Conservation (phyloP, 768 basidiomycete species). For the Trametes elegans region DNA sequence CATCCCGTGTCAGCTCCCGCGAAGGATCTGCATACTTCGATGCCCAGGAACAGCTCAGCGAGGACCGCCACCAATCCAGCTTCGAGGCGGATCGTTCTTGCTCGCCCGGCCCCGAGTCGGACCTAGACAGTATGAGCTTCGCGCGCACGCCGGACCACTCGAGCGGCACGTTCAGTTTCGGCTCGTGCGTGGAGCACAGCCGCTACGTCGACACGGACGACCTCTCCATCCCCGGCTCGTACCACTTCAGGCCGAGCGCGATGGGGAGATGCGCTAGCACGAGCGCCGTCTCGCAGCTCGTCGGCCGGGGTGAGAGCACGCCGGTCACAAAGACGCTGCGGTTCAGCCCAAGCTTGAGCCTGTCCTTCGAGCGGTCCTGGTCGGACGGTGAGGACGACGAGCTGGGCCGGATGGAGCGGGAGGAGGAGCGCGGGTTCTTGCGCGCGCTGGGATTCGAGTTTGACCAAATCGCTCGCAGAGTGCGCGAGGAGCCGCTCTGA, state of each 20-base stretch:
- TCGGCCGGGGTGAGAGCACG: constrained; percentile 1
- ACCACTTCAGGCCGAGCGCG: not conserved
- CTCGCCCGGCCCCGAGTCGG: constrained; percentile 18
- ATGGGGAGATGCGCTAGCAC: constrained; percentile 2
- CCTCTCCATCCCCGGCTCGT: constrained; percentile 1
- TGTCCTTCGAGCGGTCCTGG: constrained; percentile 12
- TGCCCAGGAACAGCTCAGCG: constrained; percentile 6
- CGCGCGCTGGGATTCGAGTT: constrained; percentile 26
- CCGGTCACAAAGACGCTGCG: constrained; percentile 15
- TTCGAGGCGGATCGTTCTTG: not conserved
- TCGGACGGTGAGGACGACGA: constrained; percentile 6
- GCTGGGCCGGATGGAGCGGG: constrained; percentile 10
- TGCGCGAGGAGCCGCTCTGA: constrained; percentile 6
- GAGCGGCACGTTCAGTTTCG: constrained; percentile 11
- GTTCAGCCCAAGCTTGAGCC: constrained; percentile 13
- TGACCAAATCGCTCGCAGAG: constrained; percentile 20
- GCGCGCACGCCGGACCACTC: constrained; percentile 22
- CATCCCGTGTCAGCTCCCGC: not conserved
- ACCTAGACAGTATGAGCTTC: constrained; percentile 31
- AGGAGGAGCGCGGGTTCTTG: constrained; percentile 26
- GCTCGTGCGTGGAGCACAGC: constrained; percentile 5
- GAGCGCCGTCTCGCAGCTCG: constrained; percentile 3
- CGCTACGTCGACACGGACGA: not conserved
- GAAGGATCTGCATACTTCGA: constrained; percentile 13
- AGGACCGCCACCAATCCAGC: not conserved